Evolutionary conservation across 2,329 filamentous ascomycete genomes (phyloP).

Genomic region (Berkeleyomyces rouxiae): DNA sequence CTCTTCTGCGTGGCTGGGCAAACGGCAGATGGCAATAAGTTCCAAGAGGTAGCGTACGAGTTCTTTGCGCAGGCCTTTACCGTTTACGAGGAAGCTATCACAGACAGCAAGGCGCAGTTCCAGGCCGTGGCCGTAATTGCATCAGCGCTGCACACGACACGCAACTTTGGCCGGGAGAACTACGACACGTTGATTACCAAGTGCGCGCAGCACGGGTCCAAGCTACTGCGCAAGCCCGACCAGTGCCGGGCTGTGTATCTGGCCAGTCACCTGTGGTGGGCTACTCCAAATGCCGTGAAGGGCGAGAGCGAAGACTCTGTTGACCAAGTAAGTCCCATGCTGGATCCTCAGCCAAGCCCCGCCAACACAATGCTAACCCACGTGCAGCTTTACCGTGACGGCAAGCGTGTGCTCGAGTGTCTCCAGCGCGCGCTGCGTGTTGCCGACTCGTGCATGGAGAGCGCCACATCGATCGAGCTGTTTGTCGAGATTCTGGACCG

Average conservation of each 20-base stretch:
- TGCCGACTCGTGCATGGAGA: slow-evolving; percentile 98
- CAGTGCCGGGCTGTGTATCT: slow-evolving; percentile 94
- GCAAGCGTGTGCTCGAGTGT: slow-evolving; percentile 91
- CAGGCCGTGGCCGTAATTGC: slow-evolving; percentile 94
- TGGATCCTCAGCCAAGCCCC: neutral
- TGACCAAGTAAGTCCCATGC: slow-evolving; percentile 37
- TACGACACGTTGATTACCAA: slow-evolving; percentile 98
- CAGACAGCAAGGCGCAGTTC: slow-evolving; percentile 91
- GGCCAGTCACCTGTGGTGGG: slow-evolving; percentile 96
- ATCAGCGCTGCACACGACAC: slow-evolving; percentile 69
- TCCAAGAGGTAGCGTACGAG: slow-evolving; percentile 93
- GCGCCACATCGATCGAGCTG: slow-evolving; percentile 86
- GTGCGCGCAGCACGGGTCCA: slow-evolving; percentile 89
- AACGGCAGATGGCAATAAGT: slow-evolving; percentile 76
- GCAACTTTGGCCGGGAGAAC: slow-evolving; percentile 89
- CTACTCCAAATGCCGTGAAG: slow-evolving; percentile 61
- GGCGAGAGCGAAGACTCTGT: slow-evolving; percentile 62
- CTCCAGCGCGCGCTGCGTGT: slow-evolving; percentile 88
- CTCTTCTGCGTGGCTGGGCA: slow-evolving; percentile 86
- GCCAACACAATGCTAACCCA: slow-evolving; percentile 15
- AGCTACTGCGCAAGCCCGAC: slow-evolving; percentile 91
- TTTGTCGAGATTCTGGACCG: slow-evolving; percentile 97
- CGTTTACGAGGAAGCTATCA: slow-evolving; percentile 91
- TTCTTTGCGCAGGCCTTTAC: slow-evolving; percentile 98
- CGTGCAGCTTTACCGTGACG: slow-evolving; percentile 79